Evolutionary conservation across 139 green algal genomes (phyloP).

Genomic region (Chlorella sorokiniana): DNA sequence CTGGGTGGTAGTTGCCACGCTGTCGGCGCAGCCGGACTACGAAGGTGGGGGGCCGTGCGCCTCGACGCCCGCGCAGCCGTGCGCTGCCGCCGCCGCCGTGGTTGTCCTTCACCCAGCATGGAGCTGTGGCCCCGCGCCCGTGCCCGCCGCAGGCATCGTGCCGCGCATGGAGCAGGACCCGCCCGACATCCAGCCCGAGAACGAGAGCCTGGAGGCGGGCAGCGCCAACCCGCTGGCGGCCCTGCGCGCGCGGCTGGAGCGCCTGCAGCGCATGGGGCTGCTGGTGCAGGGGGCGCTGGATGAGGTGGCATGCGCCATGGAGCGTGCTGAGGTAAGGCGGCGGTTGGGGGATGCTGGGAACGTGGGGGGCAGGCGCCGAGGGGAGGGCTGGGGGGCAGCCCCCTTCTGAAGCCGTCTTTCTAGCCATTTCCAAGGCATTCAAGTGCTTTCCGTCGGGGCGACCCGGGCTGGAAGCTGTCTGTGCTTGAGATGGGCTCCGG

Average conservation of each 20-base stretch:
- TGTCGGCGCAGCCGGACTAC: not conserved
- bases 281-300: conserved; percentile 35
- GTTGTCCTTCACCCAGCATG: not conserved
- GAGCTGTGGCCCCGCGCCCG: not conserved
- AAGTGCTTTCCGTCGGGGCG: no score
- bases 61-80: not conserved
- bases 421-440: no score
- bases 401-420: no score
- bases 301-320: conserved; percentile 22
- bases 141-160: not conserved
- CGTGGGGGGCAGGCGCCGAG: not conserved
- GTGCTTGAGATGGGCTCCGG: not conserved
- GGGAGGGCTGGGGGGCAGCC: no score
- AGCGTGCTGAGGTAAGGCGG: conserved; percentile 17
- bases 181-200: conserved; percentile 13
- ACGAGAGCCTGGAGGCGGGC: conserved; percentile 20
- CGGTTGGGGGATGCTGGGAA: not conserved
- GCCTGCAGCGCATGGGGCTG: conserved; percentile 30
- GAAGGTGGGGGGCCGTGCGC: not conserved
- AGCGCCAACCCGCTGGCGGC: conserved; percentile 7
- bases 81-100: not conserved
- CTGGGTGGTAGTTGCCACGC: conserved; percentile 5
- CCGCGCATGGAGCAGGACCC: conserved; percentile 40
- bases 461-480: no score
- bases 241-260: conserved; percentile 16